Evolutionary conservation across 192 early-diverging fungal genomes (phyloP).

Genomic region (Pilaira anomala): DNA sequence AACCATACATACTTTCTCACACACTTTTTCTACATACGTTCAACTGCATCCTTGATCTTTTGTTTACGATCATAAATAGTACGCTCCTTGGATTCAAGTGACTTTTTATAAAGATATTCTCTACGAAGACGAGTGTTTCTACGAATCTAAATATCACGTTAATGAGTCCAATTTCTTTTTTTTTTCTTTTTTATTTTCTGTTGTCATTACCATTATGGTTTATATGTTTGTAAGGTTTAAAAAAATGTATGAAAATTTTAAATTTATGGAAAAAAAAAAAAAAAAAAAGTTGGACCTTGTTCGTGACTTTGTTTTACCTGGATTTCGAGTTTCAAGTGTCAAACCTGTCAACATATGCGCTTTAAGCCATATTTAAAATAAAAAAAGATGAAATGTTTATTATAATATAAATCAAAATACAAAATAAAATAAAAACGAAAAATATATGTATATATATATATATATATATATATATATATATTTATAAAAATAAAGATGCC

Average conservation of each 20-base stretch:
- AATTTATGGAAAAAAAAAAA: too few species aligned
- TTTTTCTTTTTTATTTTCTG: neutral
- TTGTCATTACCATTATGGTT: neutral
- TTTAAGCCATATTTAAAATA: too few species aligned
- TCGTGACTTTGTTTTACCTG: too few species aligned
- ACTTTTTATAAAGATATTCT: conserved; percentile 97
- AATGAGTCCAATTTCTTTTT: neutral
- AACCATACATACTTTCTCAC: neutral
- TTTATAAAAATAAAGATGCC: neutral
- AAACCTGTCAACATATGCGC: too few species aligned
- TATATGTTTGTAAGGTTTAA: neutral
- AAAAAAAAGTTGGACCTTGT: too few species aligned
- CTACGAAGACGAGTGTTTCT: conserved; percentile 83
- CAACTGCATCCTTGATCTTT: conserved; percentile 87
- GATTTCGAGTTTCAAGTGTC: too few species aligned
- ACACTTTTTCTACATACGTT: conserved; percentile 55
- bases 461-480: too few species aligned
- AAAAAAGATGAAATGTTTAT: too few species aligned
- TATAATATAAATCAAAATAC: too few species aligned
- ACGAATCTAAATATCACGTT: conserved; percentile 55
- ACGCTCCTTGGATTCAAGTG: conserved; percentile 89
- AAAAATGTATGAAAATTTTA: neutral
- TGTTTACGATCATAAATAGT: conserved; percentile 93
- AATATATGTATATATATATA: too few species aligned
- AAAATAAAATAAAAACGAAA: too few species aligned